Evolutionary conservation across 805 yeast species (phyloP).

Genomic region (Barnettozyma botsteinii): DNA sequence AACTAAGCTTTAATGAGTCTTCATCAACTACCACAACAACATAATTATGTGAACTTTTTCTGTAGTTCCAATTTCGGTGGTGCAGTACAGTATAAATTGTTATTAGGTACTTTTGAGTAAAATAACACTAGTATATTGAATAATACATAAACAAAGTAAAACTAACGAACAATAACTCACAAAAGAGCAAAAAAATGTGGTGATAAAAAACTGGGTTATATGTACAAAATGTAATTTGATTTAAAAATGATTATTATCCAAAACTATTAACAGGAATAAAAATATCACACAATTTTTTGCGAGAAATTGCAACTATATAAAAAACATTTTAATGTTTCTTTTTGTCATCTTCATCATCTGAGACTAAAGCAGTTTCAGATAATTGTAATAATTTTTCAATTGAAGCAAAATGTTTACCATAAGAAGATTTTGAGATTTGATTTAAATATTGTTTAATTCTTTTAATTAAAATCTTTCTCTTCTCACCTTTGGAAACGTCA

Average conservation of each 20-base stretch:
- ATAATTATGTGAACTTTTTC: too few species aligned
- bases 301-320: too few species aligned
- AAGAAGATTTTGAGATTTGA: constrained; percentile 58
- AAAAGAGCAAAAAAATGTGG: not conserved
- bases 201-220: not conserved
- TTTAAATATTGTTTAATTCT: constrained; percentile 78
- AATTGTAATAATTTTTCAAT: constrained; percentile 50
- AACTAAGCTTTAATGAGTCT: not conserved
- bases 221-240: constrained; percentile 1
- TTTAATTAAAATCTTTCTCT: constrained; percentile 62
- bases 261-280: constrained; percentile 1
- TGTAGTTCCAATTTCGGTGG: too few species aligned
- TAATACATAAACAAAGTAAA: not conserved
- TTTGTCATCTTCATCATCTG: constrained; percentile 15
- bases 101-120: too few species aligned
- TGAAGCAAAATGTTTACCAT: constrained; percentile 79
- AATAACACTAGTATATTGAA: not conserved
- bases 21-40: too few species aligned
- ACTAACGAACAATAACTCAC: not conserved
- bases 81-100: too few species aligned
- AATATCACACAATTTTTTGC: too few species aligned
- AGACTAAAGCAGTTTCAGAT: constrained; percentile 23
- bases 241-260: too few species aligned
- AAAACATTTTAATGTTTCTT: too few species aligned
- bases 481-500: constrained; percentile 67